phyloP scores from a whole-genome alignment of 2,329 filamentous ascomycete species.

The Curvularia verruculosa region DNA sequence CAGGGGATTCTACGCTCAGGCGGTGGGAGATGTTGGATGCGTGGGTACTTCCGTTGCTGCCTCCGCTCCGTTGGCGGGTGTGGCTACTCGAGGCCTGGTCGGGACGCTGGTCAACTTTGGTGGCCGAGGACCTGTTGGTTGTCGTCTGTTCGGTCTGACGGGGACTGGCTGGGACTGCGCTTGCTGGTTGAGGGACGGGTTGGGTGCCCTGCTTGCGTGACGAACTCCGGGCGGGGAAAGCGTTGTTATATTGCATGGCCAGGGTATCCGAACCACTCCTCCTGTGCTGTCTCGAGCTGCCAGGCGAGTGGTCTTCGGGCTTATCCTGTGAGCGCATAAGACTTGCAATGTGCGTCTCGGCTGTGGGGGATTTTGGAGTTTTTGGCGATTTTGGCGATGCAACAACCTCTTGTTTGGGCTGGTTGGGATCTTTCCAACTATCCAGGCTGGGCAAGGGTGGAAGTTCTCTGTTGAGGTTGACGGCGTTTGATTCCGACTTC shows the following conservation, averaged over 20 bases:
- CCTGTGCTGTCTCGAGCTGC: conserved; percentile 32
- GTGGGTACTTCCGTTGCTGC: conserved; percentile 35
- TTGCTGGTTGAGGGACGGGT: conserved; percentile 16
- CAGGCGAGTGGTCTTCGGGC: conserved; percentile 36
- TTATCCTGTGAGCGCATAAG: conserved; percentile 45
- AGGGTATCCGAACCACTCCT: conserved; percentile 40
- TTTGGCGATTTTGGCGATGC: conserved; percentile 28
- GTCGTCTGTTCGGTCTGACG: conserved; percentile 26
- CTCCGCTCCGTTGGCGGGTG: conserved; percentile 23
- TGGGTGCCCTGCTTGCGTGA: conserved; percentile 22
- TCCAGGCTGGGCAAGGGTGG: conserved; percentile 56
- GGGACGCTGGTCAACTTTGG: conserved; percentile 28
- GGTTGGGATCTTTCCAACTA: conserved; percentile 41
- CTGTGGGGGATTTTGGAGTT: conserved; percentile 27
- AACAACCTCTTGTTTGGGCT: conserved; percentile 16
- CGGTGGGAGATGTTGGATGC: conserved; percentile 43
- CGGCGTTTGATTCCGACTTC: conserved; percentile 29
- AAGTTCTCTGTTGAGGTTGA: conserved; percentile 56
- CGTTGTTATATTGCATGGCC: conserved; percentile 30
- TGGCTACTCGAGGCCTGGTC: conserved; percentile 22
- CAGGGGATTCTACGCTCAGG: conserved; percentile 35
- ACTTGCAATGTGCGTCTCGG: conserved; percentile 42
- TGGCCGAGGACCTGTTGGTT: conserved; percentile 35
- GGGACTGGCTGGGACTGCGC: conserved; percentile 16
- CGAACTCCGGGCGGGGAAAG: conserved; percentile 25